A percentile compares a stretch with the other conserved stretches of the same genome.
phyloP scores from a whole-genome alignment of 139 green algal species.

The Klebsormidium nitens region DNA sequence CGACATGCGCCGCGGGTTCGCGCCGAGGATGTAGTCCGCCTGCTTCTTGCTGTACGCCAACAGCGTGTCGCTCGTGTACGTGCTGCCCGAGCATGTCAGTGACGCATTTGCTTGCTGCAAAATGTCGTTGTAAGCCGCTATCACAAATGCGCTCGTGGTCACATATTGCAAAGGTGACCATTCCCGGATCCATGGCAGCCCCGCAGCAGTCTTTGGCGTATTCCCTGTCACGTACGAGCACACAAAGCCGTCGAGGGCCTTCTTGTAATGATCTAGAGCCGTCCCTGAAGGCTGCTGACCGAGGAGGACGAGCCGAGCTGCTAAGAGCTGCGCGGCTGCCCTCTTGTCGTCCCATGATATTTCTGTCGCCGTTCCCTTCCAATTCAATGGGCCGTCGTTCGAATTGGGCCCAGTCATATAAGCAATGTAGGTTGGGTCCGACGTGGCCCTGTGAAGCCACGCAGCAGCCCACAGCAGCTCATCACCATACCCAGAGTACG shows the following conservation, averaged over 20 bases:
- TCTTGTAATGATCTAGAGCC: too few species aligned
- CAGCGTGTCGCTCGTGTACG: background rate
- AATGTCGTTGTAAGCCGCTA: background rate
- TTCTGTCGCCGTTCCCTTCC: background rate
- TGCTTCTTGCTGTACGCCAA: background rate
- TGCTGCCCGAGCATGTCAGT: background rate
- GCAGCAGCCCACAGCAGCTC: too few species aligned
- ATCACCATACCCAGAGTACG: background rate
- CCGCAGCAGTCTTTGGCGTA: background rate
- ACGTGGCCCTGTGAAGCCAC: too few species aligned
- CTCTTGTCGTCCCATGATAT: background rate
- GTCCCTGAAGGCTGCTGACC: too few species aligned
- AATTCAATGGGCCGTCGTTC: too few species aligned
- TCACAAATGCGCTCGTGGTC: background rate
- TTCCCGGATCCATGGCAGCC: background rate
- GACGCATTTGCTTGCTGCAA: background rate
- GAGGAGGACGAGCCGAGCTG: too few species aligned
- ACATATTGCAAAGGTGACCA: conserved; percentile 2
- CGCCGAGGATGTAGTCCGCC: conserved; percentile 29
- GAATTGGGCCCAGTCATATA: too few species aligned
- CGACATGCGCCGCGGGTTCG: conserved; percentile 25
- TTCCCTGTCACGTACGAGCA: background rate
- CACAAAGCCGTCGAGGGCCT: conserved; percentile 3
- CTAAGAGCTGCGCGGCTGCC: background rate
- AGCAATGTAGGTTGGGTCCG: too few species aligned